A percentile compares a stretch with the other conserved stretches of the same genome.
Conservation (phyloP, 495 filamentous ascomycete species). For the Penicillium lividum region DNA sequence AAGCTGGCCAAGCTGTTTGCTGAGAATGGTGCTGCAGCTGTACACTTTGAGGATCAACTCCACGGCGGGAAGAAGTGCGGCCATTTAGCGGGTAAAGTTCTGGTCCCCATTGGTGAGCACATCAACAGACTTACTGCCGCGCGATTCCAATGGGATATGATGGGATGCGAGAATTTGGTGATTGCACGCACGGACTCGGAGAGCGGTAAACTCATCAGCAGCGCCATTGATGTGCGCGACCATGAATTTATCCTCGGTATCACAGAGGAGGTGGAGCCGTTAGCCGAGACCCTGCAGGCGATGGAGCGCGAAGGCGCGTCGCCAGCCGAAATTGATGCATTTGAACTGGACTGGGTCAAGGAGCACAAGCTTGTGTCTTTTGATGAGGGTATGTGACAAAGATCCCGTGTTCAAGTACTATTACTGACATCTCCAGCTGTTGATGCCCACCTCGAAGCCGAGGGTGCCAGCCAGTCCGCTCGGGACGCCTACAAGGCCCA, state of each 20-base stretch:
- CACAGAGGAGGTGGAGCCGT: conserved; percentile 66
- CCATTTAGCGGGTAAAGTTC: conserved; percentile 93
- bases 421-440: conserved; percentile 54
- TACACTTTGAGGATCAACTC: conserved; percentile 97
- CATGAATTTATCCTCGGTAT: conserved; percentile 96
- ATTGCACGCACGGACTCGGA: conserved; percentile 96
- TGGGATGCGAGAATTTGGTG: conserved; percentile 91
- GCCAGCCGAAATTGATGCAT: conserved; percentile 77
- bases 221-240: conserved; percentile 87
- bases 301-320: conserved; percentile 82
- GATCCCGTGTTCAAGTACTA: background rate
- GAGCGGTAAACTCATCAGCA: conserved; percentile 85
- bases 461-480: conserved; percentile 58
- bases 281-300: conserved; percentile 84
- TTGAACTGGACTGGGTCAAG: conserved; percentile 89
- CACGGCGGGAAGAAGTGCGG: conserved; percentile 99
- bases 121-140: conserved; percentile 92
- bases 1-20: conserved; percentile 98
- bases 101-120: conserved; percentile 92
- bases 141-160: conserved; percentile 96
- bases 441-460: conserved; percentile 65
- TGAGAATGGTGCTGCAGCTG: conserved; percentile 95
- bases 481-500: conserved; percentile 65
- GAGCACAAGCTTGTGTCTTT: conserved; percentile 84
- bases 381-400: conserved; percentile 65